Evolutionary conservation across 306 rosid genomes (phyloP), one percentile per base, ranked within the genome.

Genomic region (Cyamopsis tetragonoloba): DNA sequence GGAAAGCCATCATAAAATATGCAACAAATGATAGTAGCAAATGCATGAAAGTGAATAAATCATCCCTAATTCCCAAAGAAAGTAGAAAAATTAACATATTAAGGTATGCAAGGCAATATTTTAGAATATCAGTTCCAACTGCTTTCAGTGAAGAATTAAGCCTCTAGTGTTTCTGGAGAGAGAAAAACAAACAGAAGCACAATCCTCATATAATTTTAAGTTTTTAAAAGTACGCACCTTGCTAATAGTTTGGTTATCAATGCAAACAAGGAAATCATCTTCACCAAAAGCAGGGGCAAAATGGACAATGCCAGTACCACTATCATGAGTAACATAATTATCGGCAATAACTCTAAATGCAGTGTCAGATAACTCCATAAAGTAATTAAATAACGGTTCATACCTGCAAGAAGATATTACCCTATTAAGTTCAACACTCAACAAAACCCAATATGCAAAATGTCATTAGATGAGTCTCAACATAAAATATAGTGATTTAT

Each of bases 281-380:
- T 93, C 98, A 80, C 98, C 98, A 83, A 88, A 89, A 59, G 95
- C 97, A 54, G 95, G 96, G 64, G 98, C 97, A 84, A 91, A 86
- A 54, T 93, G 97, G 30, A 93, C 98, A 76, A 93, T 80, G 58
- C 98, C 98, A 35, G 96, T 89, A 79, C 97, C 98, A 71, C 98
- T 90, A 64, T 91, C 97, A 59, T 88, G 91, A 0, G 97, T 93
- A 24, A 93, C 98, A 55, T 86, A 93, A 81, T 76, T 75, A 77
- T 88, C 95, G n/a, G 87, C 85, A 75, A 93, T 79, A 79, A 93
- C 96, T 83, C 89, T 89, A 79, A 89, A 93, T 35, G 98, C 96
- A 19, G 79, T 67, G 41, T 87, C 79, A 53, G 96, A 75, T 61
- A 81, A 82, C 88, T 93, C 98, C 37, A 9, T 22, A 50, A 93